phyloP scores from a whole-genome alignment of 2,329 filamentous ascomycete genomes.

The Penicillium italicum region DNA sequence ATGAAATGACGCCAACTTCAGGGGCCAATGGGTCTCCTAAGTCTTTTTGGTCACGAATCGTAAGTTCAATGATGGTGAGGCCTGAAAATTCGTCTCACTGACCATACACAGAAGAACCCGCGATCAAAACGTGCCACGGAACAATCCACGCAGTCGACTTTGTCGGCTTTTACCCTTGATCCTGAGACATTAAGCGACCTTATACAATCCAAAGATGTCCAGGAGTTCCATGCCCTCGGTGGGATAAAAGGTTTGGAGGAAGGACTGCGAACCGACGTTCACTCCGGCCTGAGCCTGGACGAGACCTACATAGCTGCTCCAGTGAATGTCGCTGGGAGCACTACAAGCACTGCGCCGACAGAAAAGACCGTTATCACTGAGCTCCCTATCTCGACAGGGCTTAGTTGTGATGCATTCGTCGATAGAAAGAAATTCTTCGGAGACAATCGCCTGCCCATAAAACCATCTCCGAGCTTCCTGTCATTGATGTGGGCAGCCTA shows the following conservation, averaged over 20 bases:
- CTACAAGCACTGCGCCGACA: neutral
- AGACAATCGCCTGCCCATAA: constrained; percentile 62
- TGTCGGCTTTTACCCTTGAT: neutral
- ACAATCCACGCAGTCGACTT: neutral
- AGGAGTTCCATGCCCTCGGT: neutral
- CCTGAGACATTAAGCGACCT: neutral
- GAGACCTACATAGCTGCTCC: constrained; percentile 56
- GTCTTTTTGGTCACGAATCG: neutral
- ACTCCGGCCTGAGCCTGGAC: constrained; percentile 60
- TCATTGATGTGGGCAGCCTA: constrained; percentile 71
- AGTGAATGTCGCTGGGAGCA: constrained; percentile 11
- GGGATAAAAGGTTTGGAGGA: constrained; percentile 61
- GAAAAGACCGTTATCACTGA: neutral
- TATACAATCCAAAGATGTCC: constrained; percentile 1
- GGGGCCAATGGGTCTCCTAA: neutral
- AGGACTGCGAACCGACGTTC: constrained; percentile 58
- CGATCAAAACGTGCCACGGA: neutral
- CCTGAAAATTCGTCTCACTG: neutral
- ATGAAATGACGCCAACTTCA: neutral
- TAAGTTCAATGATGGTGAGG: neutral
- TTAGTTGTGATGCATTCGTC: constrained; percentile 7
- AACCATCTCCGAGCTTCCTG: constrained; percentile 63
- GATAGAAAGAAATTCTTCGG: constrained; percentile 63
- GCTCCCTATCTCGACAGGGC: neutral
- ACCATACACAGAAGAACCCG: neutral